phyloP scores from a whole-genome alignment of 371 early-diverging fungal species.

The Mortierella sp. region DNA sequence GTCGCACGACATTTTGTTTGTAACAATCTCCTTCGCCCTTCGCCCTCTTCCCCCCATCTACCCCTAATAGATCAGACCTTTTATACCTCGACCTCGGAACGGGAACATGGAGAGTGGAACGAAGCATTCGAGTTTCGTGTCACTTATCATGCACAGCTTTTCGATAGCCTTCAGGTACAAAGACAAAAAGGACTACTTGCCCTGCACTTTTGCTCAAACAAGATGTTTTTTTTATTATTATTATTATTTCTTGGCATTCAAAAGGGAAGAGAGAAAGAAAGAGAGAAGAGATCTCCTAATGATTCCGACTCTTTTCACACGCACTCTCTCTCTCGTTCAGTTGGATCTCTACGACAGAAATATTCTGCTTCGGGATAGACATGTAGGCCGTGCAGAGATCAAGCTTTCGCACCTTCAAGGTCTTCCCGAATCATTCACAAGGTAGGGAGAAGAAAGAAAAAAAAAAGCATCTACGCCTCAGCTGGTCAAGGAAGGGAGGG shows the following conservation, averaged over 20 bases:
- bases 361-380: slow-evolving; percentile 72
- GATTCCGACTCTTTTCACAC: too few species aligned
- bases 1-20: background rate
- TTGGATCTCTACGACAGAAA: slow-evolving; percentile 78
- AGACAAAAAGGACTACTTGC: too few species aligned
- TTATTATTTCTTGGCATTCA: too few species aligned
- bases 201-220: background rate
- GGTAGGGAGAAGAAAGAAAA: slow-evolving; percentile 26
- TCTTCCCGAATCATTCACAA: slow-evolving; percentile 75
- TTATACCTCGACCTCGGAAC: slow-evolving; percentile 73
- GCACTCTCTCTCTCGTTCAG: too few species aligned
- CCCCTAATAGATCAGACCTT: slow-evolving; percentile 64
- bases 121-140: slow-evolving; percentile 80
- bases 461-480: background rate
- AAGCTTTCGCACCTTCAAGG: slow-evolving; percentile 67
- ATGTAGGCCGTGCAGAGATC: slow-evolving; percentile 81
- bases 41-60: background rate
- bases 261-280: too few species aligned
- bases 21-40: too few species aligned
- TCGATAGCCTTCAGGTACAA: slow-evolving; percentile 73
- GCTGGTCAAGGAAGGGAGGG: too few species aligned
- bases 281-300: too few species aligned
- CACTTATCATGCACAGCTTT: slow-evolving; percentile 82
- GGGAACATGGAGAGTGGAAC: slow-evolving; percentile 75
- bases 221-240: too few species aligned